Evolutionary conservation across 495 filamentous ascomycete genomes (phyloP).

Genomic region (Annulohypoxylon moriforme): DNA sequence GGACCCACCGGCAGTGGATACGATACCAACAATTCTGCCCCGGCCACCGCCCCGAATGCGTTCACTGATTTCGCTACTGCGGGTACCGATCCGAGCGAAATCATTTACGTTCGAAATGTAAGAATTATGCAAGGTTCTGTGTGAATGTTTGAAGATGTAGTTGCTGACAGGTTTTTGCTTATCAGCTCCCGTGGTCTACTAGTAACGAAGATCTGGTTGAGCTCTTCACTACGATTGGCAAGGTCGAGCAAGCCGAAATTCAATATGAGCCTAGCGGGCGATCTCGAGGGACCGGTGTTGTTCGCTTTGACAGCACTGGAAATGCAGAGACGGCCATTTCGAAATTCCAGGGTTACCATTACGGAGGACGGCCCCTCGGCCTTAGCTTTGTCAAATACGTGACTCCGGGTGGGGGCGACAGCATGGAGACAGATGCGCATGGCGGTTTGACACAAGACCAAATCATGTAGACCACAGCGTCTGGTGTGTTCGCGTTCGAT

Average conservation of each 20-base stretch:
- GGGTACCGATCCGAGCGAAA: constrained; percentile 82
- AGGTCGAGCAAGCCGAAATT: constrained; percentile 97
- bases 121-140: constrained; percentile 53
- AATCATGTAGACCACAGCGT: constrained; percentile 76
- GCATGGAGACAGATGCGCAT: constrained; percentile 85
- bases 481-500: background rate
- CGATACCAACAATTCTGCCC: constrained; percentile 48
- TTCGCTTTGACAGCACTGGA: constrained; percentile 84
- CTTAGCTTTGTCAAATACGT: constrained; percentile 92
- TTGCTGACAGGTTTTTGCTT: constrained; percentile 41
- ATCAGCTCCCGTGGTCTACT: constrained; percentile 95
- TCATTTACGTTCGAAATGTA: constrained; percentile 97
- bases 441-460: constrained; percentile 90
- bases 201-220: constrained; percentile 97
- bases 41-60: constrained; percentile 77
- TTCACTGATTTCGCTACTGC: constrained; percentile 95
- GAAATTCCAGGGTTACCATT: constrained; percentile 98
- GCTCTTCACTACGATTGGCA: constrained; percentile 96
- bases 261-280: constrained; percentile 98
- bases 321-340: constrained; percentile 94
- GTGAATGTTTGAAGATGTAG: constrained; percentile 1
- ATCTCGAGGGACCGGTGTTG: constrained; percentile 94
- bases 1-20: constrained; percentile 61
- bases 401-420: constrained; percentile 72
- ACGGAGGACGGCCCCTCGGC: constrained; percentile 93